phyloP scores from a whole-genome alignment of 1,139 yeast genomes.

The Taphrina flavorubra region DNA sequence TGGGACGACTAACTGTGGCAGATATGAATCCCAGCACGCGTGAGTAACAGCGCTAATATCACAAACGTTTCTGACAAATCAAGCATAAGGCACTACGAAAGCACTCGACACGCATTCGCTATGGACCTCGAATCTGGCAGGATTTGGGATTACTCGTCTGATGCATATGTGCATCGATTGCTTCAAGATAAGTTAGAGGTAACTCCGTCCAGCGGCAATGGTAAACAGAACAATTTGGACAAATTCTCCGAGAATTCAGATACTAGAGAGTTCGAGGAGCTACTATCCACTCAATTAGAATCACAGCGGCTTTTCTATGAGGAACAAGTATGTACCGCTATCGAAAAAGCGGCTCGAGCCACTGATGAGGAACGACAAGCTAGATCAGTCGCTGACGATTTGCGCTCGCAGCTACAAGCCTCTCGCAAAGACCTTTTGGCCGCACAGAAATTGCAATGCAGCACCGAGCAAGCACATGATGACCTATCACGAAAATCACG shows the following conservation, averaged over 20 bases:
- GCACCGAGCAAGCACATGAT: constrained; percentile 33
- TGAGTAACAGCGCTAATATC: constrained; percentile 50
- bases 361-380: constrained; percentile 52
- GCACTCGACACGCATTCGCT: constrained; percentile 85
- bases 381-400: neutral
- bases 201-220: constrained; percentile 47
- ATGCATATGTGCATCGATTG: constrained; percentile 84
- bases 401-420: constrained; percentile 31
- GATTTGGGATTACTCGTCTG: constrained; percentile 96
- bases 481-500: constrained; percentile 50
- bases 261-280: constrained; percentile 79
- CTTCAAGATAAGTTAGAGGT: constrained; percentile 87
- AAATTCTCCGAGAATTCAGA: constrained; percentile 54
- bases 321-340: constrained; percentile 58
- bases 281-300: constrained; percentile 78
- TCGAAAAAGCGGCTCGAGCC: constrained; percentile 51
- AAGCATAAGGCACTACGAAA: constrained; percentile 65
- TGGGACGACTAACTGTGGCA: constrained; percentile 87
- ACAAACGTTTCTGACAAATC: neutral
- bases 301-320: constrained; percentile 91
- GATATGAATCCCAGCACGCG: constrained; percentile 88
- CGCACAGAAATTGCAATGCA: constrained; percentile 44
- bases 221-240: constrained; percentile 22
- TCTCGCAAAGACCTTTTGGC: constrained; percentile 46
- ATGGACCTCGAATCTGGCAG: constrained; percentile 86